Base-by-base conservation (phyloP, 371 early-diverging fungal genomes). In the Chytridiales sp. region DNA sequence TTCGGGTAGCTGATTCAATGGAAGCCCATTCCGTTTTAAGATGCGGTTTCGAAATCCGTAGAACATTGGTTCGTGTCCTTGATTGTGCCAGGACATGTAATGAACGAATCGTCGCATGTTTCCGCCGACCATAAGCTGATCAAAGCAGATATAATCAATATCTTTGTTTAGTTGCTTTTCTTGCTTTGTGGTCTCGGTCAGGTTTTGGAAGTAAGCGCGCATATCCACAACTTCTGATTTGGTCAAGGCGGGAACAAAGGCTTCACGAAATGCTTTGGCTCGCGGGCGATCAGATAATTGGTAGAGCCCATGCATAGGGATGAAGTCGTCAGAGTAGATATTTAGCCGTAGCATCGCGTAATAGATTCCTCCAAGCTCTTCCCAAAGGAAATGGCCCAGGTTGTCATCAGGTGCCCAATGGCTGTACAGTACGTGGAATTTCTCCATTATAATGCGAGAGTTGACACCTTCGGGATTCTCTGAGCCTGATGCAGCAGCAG, bases 321-420 rank as follows among this genome's bases (percentile, higher is more conserved):
- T 36, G 53, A 64, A 31, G 17, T 71, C 52, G 29, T 27, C 40
- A 32, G 39, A 39, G 40, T 41, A 43, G 9, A 47, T 49, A 41
- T 63, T 63, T 22, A 71, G 50, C 4, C 68, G 60, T 3, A 59
- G 35, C 67, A 67, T 56, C 4, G 41, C 47, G 40, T 58, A 56
- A 59, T 59, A 67, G 32, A 65, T 55, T 15, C 46, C n/a, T 22
- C 36, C 61, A 22, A 71, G 24, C 59, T 71, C 67, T 48, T 71
- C 71, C 62, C 61, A 71, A 1, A 71, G 50, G 17, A 67, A n/a
- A 38, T 67, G 67, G 4, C 67, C 71, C 15, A 71, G 48, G 34
- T 66, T 71, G 44, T 64, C 61, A 11, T 61, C 67, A 27, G 41
- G 46, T 1, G 63, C 66, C 66, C 66, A 66, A 8, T 31, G 52